Evolutionary conservation across 257 asterid genomes (phyloP).

Genomic region (Penstemon davidsonii): DNA sequence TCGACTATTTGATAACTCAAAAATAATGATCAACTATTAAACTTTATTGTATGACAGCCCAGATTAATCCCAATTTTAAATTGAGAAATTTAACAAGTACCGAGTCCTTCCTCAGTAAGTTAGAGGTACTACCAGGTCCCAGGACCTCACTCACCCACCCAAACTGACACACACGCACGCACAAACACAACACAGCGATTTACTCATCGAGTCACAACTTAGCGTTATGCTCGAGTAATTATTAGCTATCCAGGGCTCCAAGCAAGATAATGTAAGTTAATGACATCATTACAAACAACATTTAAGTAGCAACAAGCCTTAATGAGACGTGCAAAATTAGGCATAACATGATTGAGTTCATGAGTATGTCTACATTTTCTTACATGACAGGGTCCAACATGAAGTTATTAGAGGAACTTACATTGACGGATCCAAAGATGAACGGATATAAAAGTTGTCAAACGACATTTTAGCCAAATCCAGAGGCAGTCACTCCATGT

Average conservation of each 20-base stretch:
- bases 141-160: too few species aligned
- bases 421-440: background rate
- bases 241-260: background rate
- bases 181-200: too few species aligned
- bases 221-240: background rate
- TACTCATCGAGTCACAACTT: too few species aligned
- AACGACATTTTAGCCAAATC: background rate
- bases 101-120: too few species aligned
- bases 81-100: too few species aligned
- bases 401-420: constrained; percentile 8
- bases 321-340: background rate
- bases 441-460: constrained; percentile 1
- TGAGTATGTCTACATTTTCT: background rate
- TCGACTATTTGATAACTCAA: too few species aligned
- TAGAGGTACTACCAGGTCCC: too few species aligned
- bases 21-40: too few species aligned
- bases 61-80: too few species aligned
- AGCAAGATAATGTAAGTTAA: background rate
- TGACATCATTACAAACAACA: background rate
- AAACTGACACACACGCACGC: too few species aligned
- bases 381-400: background rate
- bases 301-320: background rate
- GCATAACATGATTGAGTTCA: background rate
- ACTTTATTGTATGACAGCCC: too few species aligned
- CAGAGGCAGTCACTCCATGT: background rate